Evolutionary conservation across 2,329 filamentous ascomycete species (phyloP).

Genomic region (Penicillium verrucosum): DNA sequence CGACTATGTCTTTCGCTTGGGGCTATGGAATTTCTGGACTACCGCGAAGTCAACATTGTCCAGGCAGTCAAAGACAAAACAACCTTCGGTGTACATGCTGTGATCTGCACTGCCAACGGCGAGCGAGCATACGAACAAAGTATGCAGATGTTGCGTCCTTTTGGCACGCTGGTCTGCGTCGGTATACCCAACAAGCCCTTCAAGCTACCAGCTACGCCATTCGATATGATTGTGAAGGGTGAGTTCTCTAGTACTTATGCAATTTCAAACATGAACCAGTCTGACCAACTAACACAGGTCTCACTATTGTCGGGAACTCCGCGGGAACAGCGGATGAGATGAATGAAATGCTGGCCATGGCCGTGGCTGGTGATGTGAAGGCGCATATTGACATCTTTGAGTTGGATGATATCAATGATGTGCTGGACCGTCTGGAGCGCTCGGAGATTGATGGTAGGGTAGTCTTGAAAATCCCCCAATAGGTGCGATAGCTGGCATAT

Average conservation of each 20-base stretch:
- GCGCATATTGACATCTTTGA: slow-evolving; percentile 38
- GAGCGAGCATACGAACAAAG: slow-evolving; percentile 46
- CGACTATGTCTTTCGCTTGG: slow-evolving; percentile 35
- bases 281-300: slow-evolving; percentile 23
- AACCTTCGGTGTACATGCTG: slow-evolving; percentile 45
- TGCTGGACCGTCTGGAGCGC: slow-evolving; percentile 34
- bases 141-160: slow-evolving; percentile 43
- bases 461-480: slow-evolving; percentile 35
- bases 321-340: slow-evolving; percentile 46
- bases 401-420: slow-evolving; percentile 34
- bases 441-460: slow-evolving; percentile 40
- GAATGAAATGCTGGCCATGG: slow-evolving; percentile 46
- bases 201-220: slow-evolving; percentile 46
- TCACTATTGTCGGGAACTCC: slow-evolving; percentile 48
- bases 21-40: slow-evolving; percentile 36
- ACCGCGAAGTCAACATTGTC: slow-evolving; percentile 38
- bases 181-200: slow-evolving; percentile 46
- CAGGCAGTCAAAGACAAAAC: slow-evolving; percentile 41
- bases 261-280: neutral
- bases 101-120: slow-evolving; percentile 48
- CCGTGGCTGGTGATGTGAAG: slow-evolving; percentile 42
- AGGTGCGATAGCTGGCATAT: neutral
- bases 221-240: slow-evolving; percentile 49
- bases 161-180: slow-evolving; percentile 49
- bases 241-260: neutral